Base-by-base conservation (phyloP, 225 moss, liverwort and hornwort genomes). In the Bryum argenteum region DNA sequence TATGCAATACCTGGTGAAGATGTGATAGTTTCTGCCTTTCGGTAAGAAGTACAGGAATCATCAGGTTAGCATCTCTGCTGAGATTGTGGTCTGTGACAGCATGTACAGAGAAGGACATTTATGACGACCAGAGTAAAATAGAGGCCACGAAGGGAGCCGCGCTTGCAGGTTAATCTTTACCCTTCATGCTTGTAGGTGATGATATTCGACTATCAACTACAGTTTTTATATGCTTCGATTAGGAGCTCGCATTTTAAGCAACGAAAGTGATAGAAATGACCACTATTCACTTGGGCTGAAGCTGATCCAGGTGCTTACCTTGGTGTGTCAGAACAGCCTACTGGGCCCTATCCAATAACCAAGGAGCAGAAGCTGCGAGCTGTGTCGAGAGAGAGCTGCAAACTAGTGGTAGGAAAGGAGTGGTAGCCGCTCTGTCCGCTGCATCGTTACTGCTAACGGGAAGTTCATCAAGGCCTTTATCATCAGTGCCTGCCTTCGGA, bases 61-160 rank as follows among this genome's bases (percentile, higher is more conserved):
- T 63, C 20, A 62, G 48, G 26, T 69, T 13, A 5, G 8, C 21
- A 47, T 78, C n/a, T 62, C 38, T 54, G 45, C 26, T 70, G 53
- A 64, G 42, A 18, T 66, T 61, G 37, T 66, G 53, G 43, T 42
- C 55, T 23, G 55, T 62, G 52, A 47, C 86, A 68, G 79, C 11
- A 71, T 23, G 21, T 60, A 37, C 82, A 83, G 87, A 84, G 67
- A 70, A 78, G 73, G 70, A 62, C n/a, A 61, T 39, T 72, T 11
- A 51, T 11, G 61, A 48, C 56, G 55, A 65, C 42, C 67, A 61
- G 72, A 70, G 58, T 42, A 78, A 51, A 72, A 61, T 71, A 58
- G 89, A 95, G 71, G 84, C 75, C 41, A 70, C 69, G 37, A 83
- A 79, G 84, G 92, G 92, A 85, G 91, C 66, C 66, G 92, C 91